Evolutionary conservation across 768 basidiomycete genomes (phyloP).

Genomic region (Auricularia cornea): DNA sequence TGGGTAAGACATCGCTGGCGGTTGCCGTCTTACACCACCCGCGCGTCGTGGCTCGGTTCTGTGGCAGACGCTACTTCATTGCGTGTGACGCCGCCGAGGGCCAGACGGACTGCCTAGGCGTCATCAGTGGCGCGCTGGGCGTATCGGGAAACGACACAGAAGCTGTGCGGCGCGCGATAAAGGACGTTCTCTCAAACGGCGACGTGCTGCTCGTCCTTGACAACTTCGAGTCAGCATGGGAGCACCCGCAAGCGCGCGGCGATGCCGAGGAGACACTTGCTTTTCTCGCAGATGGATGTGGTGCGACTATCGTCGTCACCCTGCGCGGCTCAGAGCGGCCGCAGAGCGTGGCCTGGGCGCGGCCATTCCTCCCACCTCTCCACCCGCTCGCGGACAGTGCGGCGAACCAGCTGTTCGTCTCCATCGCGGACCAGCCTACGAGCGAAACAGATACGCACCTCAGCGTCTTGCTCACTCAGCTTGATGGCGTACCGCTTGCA

Average conservation of each 20-base stretch:
- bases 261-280: not conserved
- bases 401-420: not conserved
- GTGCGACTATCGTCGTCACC: not conserved
- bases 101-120: not conserved
- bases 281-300: not conserved
- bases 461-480: not conserved
- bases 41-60: constrained; percentile 16
- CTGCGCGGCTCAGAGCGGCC: not conserved
- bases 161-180: not conserved
- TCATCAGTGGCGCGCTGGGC: not conserved
- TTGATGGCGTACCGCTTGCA: not conserved
- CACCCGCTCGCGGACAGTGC: not conserved
- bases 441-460: not conserved
- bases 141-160: not conserved
- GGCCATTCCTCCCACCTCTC: not conserved
- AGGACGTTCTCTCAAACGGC: constrained; percentile 5
- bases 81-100: constrained; percentile 19
- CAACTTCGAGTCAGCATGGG: not conserved
- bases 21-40: constrained; percentile 24
- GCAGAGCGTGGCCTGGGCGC: not conserved
- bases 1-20: constrained; percentile 33
- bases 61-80: constrained; percentile 21
- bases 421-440: not conserved
- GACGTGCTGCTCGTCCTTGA: constrained; percentile 5
- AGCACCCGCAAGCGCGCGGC: not conserved